phyloP scores from a whole-genome alignment of 2,329 filamentous ascomycete species.

The Neofusicoccum sp. region DNA sequence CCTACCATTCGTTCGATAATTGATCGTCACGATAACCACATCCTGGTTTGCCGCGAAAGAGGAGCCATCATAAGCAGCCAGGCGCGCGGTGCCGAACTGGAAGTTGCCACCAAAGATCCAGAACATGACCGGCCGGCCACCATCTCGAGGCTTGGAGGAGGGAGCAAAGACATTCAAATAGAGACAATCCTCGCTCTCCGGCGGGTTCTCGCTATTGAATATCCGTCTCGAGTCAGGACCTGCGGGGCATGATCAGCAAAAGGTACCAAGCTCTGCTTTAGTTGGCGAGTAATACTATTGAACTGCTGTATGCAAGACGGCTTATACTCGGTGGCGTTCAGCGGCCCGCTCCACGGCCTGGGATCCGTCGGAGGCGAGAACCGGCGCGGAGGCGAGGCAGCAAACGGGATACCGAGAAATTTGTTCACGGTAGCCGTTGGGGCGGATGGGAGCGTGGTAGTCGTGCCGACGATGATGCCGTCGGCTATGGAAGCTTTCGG shows the following conservation, averaged over 20 bases:
- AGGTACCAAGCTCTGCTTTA: not conserved
- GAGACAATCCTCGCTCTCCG: slow-evolving; percentile 58
- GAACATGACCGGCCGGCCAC: slow-evolving; percentile 52
- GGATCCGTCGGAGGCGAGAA: slow-evolving; percentile 30
- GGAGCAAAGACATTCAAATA: slow-evolving; percentile 65
- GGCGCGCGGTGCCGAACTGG: slow-evolving; percentile 47
- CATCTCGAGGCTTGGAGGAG: slow-evolving; percentile 42
- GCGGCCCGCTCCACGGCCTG: slow-evolving; percentile 25
- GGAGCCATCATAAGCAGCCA: slow-evolving; percentile 63
- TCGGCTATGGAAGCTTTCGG: not conserved
- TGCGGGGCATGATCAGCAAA: not conserved
- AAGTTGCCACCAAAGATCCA: slow-evolving; percentile 62
- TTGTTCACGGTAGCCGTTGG: slow-evolving; percentile 29
- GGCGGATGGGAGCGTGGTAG: slow-evolving; percentile 29
- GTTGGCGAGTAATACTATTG: not conserved
- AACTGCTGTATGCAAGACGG: slow-evolving; percentile 36
- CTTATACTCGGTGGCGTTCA: slow-evolving; percentile 29
- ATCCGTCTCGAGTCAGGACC: not conserved
- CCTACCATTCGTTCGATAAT: slow-evolving; percentile 58
- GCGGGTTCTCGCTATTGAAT: slow-evolving; percentile 1
- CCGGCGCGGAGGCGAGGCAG: slow-evolving; percentile 28
- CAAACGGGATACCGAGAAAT: slow-evolving; percentile 38
- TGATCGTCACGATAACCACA: slow-evolving; percentile 39
- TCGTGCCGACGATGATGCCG: slow-evolving; percentile 32
- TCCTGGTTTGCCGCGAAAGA: slow-evolving; percentile 54